Percentiles rank a stretch among this genome's conserved stretches.
Conservation (phyloP, 495 filamentous ascomycete genomes). For the Hypoxylon crocopeplum region DNA sequence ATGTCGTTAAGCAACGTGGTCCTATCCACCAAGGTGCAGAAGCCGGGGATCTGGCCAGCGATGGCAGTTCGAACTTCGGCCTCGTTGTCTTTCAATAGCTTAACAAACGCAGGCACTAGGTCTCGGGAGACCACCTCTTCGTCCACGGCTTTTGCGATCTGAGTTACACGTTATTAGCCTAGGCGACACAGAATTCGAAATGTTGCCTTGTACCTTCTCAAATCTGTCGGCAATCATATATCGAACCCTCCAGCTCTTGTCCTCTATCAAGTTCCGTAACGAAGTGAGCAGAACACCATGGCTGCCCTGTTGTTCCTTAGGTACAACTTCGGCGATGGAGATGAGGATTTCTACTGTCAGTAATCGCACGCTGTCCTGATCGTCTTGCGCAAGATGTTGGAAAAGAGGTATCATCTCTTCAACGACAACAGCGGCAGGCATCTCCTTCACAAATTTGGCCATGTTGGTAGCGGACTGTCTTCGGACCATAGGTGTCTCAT, state of each 20-base stretch:
- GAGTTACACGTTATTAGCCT: conserved; percentile 19
- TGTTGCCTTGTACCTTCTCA: conserved; percentile 74
- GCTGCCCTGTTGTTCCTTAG: conserved; percentile 96
- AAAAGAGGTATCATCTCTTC: conserved; percentile 99
- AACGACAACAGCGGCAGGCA: conserved; percentile 87
- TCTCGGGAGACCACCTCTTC: conserved; percentile 95
- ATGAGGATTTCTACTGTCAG: conserved; percentile 97
- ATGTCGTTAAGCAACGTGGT: conserved; percentile 92
- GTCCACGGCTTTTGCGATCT: conserved; percentile 98
- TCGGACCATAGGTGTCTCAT: conserved; percentile 98
- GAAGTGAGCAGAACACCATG: conserved; percentile 91
- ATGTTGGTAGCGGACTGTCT: conserved; percentile 95
- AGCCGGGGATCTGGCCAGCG: conserved; percentile 96
- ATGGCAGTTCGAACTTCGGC: conserved; percentile 97
- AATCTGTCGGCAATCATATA: conserved; percentile 99
- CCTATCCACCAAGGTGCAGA: conserved; percentile 86
- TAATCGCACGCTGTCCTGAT: conserved; percentile 95
- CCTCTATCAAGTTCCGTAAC: conserved; percentile 89
- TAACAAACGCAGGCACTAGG: conserved; percentile 95
- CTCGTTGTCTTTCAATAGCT: conserved; percentile 95
- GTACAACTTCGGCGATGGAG: conserved; percentile 94
- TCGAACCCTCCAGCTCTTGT: conserved; percentile 98
- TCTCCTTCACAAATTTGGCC: conserved; percentile 96
- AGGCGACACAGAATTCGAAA: not conserved
- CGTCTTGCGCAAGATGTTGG: conserved; percentile 92